Base-by-base conservation (phyloP, 495 filamentous ascomycete species). In the Astrothelium macrocarpum region DNA sequence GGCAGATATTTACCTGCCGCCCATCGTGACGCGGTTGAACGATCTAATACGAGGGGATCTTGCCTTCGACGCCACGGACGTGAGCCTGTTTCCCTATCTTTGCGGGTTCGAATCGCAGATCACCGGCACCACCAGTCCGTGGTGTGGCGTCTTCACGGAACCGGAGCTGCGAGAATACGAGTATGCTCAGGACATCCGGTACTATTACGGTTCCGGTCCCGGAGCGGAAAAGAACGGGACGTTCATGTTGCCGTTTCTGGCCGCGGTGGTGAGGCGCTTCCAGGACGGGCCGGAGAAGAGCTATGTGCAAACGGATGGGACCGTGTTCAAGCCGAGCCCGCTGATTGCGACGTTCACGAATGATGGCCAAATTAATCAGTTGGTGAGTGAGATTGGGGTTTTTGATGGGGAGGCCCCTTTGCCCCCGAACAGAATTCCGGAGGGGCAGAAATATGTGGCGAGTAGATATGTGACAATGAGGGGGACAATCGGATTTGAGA, bases 91-190 rank as follows among this genome's bases (percentile, higher is more conserved):
- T 66, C 82, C 84, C 0, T 84, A 84, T 60, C 71, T 86, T 4
- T 86, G 84, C 67, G 83, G 79, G 10, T 85, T 84, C 59, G 84
- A 86, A 66, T 79, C 77, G 5, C 82, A 84, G 66, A 83, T 85
- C 65, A 82, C 75, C 0, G 82, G 84, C 12, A 71, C 67, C 5
- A 68, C 77, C 2, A 82, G 80, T 18, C 78, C 81, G 0, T 86
- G 78, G 76, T 85, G 84, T 61, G 69, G 70, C 53, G 73, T 81
- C 20, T 81, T 85, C 65, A 79, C 77, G 2, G 70, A 82, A 32
- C 68, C 78, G 0, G 82, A 85, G 68, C 73, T 84, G 23, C 71
- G 71, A 56, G 65, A 78, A 64, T 84, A 86, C 67, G 81, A 83
- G 62, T 86, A 85, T 68, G 76, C 78, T 0, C 81, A 85, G 60